Evolutionary conservation across 805 yeast species (phyloP).

Genomic region (Candida quercuum): DNA sequence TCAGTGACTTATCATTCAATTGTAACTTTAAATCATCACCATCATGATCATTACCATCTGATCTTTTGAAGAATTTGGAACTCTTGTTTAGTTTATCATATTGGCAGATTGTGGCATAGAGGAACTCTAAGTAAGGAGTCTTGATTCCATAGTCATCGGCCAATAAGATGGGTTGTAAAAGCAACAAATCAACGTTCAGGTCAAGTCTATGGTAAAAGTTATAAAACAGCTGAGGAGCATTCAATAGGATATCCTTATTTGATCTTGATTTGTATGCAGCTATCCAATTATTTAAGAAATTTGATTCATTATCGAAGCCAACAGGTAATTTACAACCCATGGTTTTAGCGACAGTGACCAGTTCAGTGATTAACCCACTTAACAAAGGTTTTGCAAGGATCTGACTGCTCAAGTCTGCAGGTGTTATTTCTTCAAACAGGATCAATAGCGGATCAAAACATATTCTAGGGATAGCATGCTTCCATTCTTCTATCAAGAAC

Average conservation of each 20-base stretch:
- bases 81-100: constrained; percentile 30
- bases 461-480: constrained; percentile 70
- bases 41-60: constrained; percentile 11
- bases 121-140: constrained; percentile 86
- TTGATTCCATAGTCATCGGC: constrained; percentile 86
- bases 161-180: constrained; percentile 79
- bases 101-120: constrained; percentile 75
- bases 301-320: constrained; percentile 63
- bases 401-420: constrained; percentile 52
- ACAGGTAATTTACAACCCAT: constrained; percentile 72
- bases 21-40: constrained; percentile 1
- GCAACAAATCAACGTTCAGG: constrained; percentile 65
- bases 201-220: constrained; percentile 55
- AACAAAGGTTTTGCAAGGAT: constrained; percentile 82
- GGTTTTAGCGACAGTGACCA: constrained; percentile 64
- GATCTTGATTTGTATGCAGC: constrained; percentile 32
- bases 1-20: not conserved
- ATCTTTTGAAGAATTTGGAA: constrained; percentile 23
- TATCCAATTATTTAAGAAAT: constrained; percentile 50
- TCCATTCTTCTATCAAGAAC: constrained; percentile 77
- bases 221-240: constrained; percentile 59
- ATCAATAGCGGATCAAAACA: constrained; percentile 75
- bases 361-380: constrained; percentile 73
- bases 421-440: constrained; percentile 65
- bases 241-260: constrained; percentile 23